These are phyloP conservation scores for Phaffia rhodozyma DNA, from an alignment of 1,284 basidiomycete genomes.

Conservation along the genomic window DNA sequence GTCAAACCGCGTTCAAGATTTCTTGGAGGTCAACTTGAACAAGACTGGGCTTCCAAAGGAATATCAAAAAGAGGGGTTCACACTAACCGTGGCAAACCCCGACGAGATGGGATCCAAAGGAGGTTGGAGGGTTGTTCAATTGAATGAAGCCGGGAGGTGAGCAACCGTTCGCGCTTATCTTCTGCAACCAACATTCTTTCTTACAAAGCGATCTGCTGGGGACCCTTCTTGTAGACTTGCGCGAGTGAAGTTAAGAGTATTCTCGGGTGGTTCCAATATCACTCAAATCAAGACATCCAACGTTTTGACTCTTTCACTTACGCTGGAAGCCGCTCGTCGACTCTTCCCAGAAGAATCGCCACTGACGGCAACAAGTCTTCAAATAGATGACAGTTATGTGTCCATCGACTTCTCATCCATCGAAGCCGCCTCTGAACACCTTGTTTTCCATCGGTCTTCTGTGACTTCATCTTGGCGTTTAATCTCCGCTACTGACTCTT, in stretches of 20 bases:
- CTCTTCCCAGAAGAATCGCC: background rate
- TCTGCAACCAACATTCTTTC: background rate
- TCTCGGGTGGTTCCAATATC: background rate
- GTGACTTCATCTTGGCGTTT: constrained; percentile 41
- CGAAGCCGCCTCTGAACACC: background rate
- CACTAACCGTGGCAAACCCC: constrained; percentile 35
- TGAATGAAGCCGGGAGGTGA: constrained; percentile 31
- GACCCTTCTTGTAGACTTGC: too few species aligned
- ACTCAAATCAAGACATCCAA: background rate
- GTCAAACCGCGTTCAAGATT: constrained; percentile 24
- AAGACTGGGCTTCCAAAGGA: too few species aligned
- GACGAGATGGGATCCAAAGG: constrained; percentile 33
- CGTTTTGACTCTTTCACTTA: background rate
- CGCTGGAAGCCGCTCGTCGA: background rate
- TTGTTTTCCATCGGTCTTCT: background rate
- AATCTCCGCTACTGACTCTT: background rate
- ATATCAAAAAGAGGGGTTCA: constrained; percentile 24
- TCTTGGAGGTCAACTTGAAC: background rate
- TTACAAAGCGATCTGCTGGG: background rate
- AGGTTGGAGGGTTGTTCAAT: constrained; percentile 33
- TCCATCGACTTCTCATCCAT: background rate
- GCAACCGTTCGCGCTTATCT: background rate
- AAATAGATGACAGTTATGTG: background rate
- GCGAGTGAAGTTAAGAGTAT: background rate
- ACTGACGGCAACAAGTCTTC: background rate